Conservation (phyloP, 139 green algal genomes). For the Coelastrella sp. region DNA sequence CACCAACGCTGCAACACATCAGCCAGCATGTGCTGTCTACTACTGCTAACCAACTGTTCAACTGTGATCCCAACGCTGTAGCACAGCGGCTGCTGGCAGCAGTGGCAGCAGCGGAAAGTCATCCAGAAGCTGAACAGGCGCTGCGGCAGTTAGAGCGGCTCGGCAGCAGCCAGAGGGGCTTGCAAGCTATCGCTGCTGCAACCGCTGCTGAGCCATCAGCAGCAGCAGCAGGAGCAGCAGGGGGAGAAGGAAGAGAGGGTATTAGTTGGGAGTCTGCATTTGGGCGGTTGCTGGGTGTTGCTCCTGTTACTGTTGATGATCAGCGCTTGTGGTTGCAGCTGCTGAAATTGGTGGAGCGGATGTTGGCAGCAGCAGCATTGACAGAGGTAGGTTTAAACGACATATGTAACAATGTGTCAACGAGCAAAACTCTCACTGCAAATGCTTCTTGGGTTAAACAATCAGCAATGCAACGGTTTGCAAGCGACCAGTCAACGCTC, state of each 20-base stretch:
- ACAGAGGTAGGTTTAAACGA: constrained; percentile 12
- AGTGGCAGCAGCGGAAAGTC: constrained; percentile 8
- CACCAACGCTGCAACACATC: neutral
- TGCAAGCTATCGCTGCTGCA: constrained; percentile 43
- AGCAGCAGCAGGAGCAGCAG: neutral
- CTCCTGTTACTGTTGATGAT: constrained; percentile 61
- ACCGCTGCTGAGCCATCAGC: neutral
- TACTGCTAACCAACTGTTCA: constrained; percentile 29
- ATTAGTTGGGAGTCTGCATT: constrained; percentile 42
- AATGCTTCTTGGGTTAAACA: too few species aligned
- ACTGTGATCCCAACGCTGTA: neutral
- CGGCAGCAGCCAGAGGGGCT: constrained; percentile 23
- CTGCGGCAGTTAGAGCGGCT: constrained; percentile 47
- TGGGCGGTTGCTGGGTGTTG: constrained; percentile 53
- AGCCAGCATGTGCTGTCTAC: constrained; percentile 11
- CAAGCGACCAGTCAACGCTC: too few species aligned
- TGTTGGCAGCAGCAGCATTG: constrained; percentile 36
- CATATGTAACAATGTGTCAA: neutral
- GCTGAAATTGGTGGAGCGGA: constrained; percentile 53
- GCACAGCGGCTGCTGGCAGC: constrained; percentile 15
- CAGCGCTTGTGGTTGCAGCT: constrained; percentile 60
- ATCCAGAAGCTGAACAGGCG: constrained; percentile 47
- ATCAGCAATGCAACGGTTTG: too few species aligned
- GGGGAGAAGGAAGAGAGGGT: neutral
- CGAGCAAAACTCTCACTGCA: too few species aligned